These are phyloP conservation scores for Cyanophora paradoxa DNA, from an alignment of 78 protist genomes.

Conservation along the genomic window DNA sequence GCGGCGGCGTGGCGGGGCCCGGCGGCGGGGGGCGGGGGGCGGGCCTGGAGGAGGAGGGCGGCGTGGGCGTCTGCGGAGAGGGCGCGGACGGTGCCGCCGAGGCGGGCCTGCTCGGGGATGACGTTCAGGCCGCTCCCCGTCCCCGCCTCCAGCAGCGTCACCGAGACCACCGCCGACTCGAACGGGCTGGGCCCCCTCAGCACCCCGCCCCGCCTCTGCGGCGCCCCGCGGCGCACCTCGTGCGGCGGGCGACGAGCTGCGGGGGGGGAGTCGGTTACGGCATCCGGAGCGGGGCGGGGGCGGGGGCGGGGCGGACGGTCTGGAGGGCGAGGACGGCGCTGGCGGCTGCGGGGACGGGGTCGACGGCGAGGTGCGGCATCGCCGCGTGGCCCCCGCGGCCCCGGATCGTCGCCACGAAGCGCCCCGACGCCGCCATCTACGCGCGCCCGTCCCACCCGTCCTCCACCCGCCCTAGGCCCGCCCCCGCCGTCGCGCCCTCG, in stretches of 20 bases:
- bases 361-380: constrained; percentile 17
- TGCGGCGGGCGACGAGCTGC: constrained; percentile 12
- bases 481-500: constrained; percentile 1
- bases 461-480: no score
- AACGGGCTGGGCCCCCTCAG: no score
- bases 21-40: neutral
- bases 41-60: no score
- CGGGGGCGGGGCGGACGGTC: no score
- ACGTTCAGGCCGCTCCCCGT: no score
- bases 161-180: constrained; percentile 10
- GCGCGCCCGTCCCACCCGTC: no score
- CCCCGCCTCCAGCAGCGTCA: no score
- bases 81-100: constrained; percentile 23
- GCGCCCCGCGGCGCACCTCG: no score
- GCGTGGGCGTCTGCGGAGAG: neutral
- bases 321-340: no score
- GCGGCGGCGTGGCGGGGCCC: no score
- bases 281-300: neutral
- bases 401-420: neutral
- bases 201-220: no score
- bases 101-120: constrained; percentile 11
- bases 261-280: no score
- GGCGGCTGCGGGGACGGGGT: constrained; percentile 10
- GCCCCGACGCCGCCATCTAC: constrained; percentile 7
- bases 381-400: constrained; percentile 33